These are phyloP conservation scores for Arctostaphylos glauca DNA, from an alignment of 148 eudicot genomes.

Conservation along the genomic window DNA sequence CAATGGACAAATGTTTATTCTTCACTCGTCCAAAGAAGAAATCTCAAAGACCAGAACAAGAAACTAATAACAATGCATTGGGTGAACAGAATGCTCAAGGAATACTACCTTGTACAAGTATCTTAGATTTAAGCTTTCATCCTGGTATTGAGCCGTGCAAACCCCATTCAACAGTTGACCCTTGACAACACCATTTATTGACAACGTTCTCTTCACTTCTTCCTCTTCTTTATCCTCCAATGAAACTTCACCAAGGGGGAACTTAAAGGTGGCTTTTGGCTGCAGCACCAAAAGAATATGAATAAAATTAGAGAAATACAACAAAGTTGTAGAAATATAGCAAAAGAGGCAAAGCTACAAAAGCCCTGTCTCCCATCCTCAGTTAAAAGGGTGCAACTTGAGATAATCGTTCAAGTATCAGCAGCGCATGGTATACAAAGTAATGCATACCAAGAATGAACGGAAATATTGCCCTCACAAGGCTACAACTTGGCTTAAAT, in stretches of 20 bases:
- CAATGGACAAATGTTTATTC: background rate
- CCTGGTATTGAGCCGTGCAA: constrained; percentile 64
- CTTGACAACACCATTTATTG: constrained; percentile 62
- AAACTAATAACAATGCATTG: background rate
- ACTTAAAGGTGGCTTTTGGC: constrained; percentile 81
- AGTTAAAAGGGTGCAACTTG: background rate
- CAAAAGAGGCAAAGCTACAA: constrained; percentile 18
- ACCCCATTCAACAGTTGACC: constrained; percentile 67
- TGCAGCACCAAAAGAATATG: constrained; percentile 38
- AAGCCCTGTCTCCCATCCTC: background rate
- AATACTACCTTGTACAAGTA: constrained; percentile 79
- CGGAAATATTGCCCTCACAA: background rate
- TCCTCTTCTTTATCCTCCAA: constrained; percentile 77
- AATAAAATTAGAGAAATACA: constrained; percentile 11
- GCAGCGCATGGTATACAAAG: background rate
- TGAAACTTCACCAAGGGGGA: constrained; percentile 83
- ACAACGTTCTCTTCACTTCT: constrained; percentile 54
- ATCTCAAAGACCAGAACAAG: background rate
- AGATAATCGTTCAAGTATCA: background rate
- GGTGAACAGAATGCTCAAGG: constrained; percentile 12
- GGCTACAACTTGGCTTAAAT: background rate
- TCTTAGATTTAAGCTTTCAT: constrained; percentile 65
- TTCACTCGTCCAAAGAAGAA: background rate
- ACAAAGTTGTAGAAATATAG: background rate
- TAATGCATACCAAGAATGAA: background rate